Evolutionary conservation across 208 protist genomes (phyloP).

Genomic region (Lotmaria passim): DNA sequence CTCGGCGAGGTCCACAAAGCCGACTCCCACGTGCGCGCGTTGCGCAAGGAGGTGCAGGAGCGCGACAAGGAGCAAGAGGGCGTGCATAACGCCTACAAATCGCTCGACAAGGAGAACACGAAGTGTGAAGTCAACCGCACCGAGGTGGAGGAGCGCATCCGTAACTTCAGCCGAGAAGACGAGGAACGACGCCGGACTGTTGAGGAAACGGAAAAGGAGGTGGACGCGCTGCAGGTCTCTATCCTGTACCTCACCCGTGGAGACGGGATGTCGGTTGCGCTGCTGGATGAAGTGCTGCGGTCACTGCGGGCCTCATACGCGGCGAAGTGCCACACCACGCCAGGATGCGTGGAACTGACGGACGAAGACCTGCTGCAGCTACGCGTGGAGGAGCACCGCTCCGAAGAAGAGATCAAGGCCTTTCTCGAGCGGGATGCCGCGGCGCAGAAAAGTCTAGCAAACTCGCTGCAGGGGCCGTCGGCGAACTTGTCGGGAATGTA

Average conservation of each 20-base stretch:
- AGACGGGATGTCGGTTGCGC: constrained; percentile 27
- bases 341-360: constrained; percentile 27
- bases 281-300: constrained; percentile 25
- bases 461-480: background rate
- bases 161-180: constrained; percentile 8
- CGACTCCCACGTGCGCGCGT: background rate
- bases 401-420: constrained; percentile 16
- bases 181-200: background rate
- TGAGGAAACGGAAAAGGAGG: constrained; percentile 18
- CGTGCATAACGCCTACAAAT: constrained; percentile 9
- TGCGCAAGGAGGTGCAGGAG: background rate
- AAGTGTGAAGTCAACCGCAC: constrained; percentile 18
- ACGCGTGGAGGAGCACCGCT: constrained; percentile 15
- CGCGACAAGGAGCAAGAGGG: constrained; percentile 14
- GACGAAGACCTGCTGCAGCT: constrained; percentile 35
- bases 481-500: constrained; percentile 18
- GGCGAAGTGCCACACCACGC: constrained; percentile 10
- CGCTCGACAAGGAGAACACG: constrained; percentile 22
- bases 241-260: constrained; percentile 22
- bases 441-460: constrained; percentile 11
- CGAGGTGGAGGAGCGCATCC: background rate
- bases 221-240: constrained; percentile 28
- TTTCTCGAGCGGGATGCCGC: constrained; percentile 23
- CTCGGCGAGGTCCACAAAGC: background rate
- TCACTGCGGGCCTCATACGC: constrained; percentile 20